Evolutionary conservation across 2,329 filamentous ascomycete genomes (phyloP).

Genomic region (Dichotomopilus funicola): DNA sequence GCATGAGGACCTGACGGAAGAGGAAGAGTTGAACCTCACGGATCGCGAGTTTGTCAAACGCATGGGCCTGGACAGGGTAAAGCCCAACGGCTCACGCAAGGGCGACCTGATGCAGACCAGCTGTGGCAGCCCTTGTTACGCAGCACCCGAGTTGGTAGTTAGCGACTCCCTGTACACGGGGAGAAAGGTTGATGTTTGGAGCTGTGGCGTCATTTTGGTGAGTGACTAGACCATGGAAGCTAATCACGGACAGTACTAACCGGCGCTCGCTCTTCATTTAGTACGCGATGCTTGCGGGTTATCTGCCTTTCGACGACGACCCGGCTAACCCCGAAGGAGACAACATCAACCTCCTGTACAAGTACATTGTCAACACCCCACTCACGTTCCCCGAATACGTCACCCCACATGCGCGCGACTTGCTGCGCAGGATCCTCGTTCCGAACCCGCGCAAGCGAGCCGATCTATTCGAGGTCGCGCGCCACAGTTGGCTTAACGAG

Average conservation of each 20-base stretch:
- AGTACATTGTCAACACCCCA: conserved; percentile 96
- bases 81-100: conserved; percentile 67
- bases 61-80: conserved; percentile 73
- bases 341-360: conserved; percentile 98
- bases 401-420: conserved; percentile 88
- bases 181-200: conserved; percentile 98
- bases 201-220: conserved; percentile 96
- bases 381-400: conserved; percentile 98
- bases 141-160: conserved; percentile 91
- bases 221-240: conserved; percentile 32
- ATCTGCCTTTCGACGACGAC: conserved; percentile 95
- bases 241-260: not conserved
- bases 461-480: conserved; percentile 92
- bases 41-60: conserved; percentile 86
- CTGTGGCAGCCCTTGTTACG: conserved; percentile 96
- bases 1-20: conserved; percentile 76
- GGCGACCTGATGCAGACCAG: conserved; percentile 99
- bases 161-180: conserved; percentile 97
- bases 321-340: conserved; percentile 97
- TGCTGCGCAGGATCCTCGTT: conserved; percentile 86
- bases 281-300: conserved; percentile 98
- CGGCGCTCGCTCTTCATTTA: conserved; percentile 33
- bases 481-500: conserved; percentile 96
- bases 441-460: conserved; percentile 92
- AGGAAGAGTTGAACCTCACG: conserved; percentile 79